These are phyloP conservation scores for Musa itinerans DNA, from an alignment of 176 grass and related monocot species.

Conservation along the genomic window DNA sequence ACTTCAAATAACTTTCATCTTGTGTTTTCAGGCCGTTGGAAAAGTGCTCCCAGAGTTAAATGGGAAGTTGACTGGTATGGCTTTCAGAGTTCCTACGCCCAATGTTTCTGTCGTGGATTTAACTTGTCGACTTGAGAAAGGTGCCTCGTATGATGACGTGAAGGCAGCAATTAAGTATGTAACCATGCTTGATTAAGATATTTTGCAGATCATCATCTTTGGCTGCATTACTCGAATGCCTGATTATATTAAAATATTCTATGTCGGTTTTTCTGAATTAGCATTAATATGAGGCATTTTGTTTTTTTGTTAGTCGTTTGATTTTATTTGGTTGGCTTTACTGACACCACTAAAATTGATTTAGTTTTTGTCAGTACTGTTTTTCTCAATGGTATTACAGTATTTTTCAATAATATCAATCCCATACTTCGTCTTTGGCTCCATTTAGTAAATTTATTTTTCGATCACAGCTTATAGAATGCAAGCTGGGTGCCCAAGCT, in stretches of 20 bases:
- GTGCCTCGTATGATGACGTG: conserved; percentile 86
- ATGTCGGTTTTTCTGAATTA: neutral
- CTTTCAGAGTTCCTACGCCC: conserved; percentile 93
- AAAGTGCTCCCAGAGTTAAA: conserved; percentile 92
- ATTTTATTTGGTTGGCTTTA: neutral
- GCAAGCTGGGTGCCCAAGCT: neutral
- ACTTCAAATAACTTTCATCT: conserved; percentile 14
- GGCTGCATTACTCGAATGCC: neutral
- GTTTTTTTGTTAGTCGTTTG: neutral
- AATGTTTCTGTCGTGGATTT: conserved; percentile 98
- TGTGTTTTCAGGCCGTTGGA: conserved; percentile 65
- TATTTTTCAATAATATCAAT: neutral
- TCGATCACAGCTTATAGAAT: neutral
- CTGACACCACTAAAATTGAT: neutral
- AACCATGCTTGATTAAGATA: neutral
- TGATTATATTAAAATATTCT: neutral
- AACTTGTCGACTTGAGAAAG: conserved; percentile 92
- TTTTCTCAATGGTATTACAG: neutral
- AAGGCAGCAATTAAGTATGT: conserved; percentile 94
- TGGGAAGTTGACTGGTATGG: conserved; percentile 95
- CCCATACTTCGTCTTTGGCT: no score
- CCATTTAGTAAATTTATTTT: neutral
- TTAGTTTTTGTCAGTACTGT: neutral
- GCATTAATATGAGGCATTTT: neutral
- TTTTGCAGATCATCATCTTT: conserved; percentile 4